Percentiles rank a stretch among this genome's conserved stretches.
Conservation (phyloP, 139 green algal species). For the Gonium pectorale region DNA sequence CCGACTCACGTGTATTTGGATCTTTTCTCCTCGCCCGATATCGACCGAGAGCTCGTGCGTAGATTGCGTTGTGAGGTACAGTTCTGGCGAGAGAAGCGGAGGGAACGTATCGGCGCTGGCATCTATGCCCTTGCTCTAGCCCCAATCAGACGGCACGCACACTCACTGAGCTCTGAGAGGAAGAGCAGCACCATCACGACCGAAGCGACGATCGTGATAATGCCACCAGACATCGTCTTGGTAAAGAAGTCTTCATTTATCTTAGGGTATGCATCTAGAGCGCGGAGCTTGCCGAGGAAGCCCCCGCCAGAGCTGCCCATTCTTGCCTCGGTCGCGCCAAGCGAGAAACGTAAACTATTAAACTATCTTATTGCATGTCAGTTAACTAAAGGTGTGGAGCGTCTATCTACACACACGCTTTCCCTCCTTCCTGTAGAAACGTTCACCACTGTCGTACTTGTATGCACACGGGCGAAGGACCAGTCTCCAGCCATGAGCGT, state of each 20-base stretch:
- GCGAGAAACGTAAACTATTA: too few relatives aligned
- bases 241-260: conserved; percentile 96
- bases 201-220: conserved; percentile 92
- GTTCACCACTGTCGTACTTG: too few relatives aligned
- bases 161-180: conserved; percentile 90
- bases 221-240: conserved; percentile 86
- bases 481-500: too few relatives aligned
- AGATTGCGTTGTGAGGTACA: conserved; percentile 80
- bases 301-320: conserved; percentile 13
- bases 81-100: conserved; percentile 57
- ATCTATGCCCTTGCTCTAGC: neutral
- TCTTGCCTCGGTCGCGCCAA: too few relatives aligned
- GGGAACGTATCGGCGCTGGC: neutral
- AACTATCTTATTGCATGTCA: too few relatives aligned
- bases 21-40: conserved; percentile 84
- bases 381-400: too few relatives aligned
- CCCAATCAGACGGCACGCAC: too few relatives aligned
- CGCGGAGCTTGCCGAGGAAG: conserved; percentile 58
- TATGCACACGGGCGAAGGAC: too few relatives aligned
- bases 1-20: conserved; percentile 88
- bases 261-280: conserved; percentile 91
- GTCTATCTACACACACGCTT: too few relatives aligned
- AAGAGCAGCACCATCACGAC: conserved; percentile 95
- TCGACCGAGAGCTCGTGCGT: conserved; percentile 92
- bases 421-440: too few relatives aligned